These are phyloP conservation scores for Hibiscus mutabilis DNA, from an alignment of 345 rosid genomes.

Conservation along the genomic window DNA sequence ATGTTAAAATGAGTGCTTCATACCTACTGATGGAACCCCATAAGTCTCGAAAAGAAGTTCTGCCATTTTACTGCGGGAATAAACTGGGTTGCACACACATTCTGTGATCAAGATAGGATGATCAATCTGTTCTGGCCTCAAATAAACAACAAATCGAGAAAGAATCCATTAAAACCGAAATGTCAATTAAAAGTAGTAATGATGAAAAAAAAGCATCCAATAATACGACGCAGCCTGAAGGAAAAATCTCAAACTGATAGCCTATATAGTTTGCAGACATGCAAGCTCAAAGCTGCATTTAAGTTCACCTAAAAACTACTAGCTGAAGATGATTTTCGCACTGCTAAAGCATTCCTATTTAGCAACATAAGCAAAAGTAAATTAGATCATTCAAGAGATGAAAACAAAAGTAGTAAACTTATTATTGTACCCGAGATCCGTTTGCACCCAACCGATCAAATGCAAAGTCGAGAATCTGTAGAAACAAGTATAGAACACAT, in stretches of 20 bases:
- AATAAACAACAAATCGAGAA: conserved; percentile 33
- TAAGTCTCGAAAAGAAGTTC: conserved; percentile 94
- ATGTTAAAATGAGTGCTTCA: conserved; percentile 5
- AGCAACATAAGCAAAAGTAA: too few relatives aligned
- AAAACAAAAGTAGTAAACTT: background rate
- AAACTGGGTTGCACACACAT: conserved; percentile 95
- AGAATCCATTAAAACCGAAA: background rate
- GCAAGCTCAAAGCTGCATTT: too few relatives aligned
- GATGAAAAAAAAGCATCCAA: background rate
- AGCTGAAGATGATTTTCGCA: too few relatives aligned
- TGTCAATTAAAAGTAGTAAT: background rate
- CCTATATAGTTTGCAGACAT: too few relatives aligned
- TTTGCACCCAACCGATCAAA: conserved; percentile 90
- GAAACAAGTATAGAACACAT: background rate
- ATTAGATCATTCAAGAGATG: too few relatives aligned
- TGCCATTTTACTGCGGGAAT: conserved; percentile 96
- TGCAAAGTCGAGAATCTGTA: conserved; percentile 85
- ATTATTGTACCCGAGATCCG: conserved; percentile 56
- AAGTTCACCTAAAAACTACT: conserved; percentile 2
- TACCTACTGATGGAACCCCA: conserved; percentile 98
- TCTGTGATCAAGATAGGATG: conserved; percentile 92
- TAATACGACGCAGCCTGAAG: background rate
- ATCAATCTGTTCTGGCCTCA: conserved; percentile 75
- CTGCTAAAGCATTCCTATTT: too few relatives aligned
- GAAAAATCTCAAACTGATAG: conserved; percentile 4